Evolutionary conservation across 2,329 filamentous ascomycete genomes (phyloP).

Genomic region (Gliomastix tumulicola): DNA sequence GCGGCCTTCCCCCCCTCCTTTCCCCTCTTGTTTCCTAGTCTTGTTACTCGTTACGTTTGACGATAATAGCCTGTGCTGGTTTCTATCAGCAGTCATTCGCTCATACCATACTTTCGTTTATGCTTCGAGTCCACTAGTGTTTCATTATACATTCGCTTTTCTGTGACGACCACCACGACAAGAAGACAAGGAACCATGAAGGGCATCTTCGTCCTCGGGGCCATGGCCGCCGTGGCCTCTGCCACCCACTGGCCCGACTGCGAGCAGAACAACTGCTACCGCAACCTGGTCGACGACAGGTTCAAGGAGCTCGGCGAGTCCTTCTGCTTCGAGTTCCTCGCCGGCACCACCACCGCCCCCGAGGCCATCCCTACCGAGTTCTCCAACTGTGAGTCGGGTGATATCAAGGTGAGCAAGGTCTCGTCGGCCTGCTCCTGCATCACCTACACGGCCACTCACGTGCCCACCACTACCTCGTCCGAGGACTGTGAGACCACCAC

Average conservation of each 20-base stretch:
- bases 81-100: no score
- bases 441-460: slow-evolving; percentile 23
- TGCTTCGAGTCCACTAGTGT: no score
- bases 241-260: slow-evolving; percentile 3
- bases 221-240: slow-evolving; percentile 4
- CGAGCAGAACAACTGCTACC: slow-evolving; percentile 18
- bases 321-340: slow-evolving; percentile 25
- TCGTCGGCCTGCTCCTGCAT: slow-evolving; percentile 30
- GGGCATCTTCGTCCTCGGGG: slow-evolving; percentile 2
- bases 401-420: slow-evolving; percentile 11
- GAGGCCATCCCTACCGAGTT: slow-evolving; percentile 20
- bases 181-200: slow-evolving; percentile 5
- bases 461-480: neutral
- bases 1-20: no score
- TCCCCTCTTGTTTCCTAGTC: no score
- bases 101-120: no score
- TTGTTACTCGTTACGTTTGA: no score
- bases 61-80: no score
- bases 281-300: slow-evolving; percentile 22
- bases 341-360: slow-evolving; percentile 16
- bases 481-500: slow-evolving; percentile 4
- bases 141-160: slow-evolving; percentile 1
- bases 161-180: neutral
- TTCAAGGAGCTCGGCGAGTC: slow-evolving; percentile 13
- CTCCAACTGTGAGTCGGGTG: slow-evolving; percentile 17